Evolutionary conservation across 108 stramenopile species (phyloP).

Genomic region (Thalassiosira profunda): DNA sequence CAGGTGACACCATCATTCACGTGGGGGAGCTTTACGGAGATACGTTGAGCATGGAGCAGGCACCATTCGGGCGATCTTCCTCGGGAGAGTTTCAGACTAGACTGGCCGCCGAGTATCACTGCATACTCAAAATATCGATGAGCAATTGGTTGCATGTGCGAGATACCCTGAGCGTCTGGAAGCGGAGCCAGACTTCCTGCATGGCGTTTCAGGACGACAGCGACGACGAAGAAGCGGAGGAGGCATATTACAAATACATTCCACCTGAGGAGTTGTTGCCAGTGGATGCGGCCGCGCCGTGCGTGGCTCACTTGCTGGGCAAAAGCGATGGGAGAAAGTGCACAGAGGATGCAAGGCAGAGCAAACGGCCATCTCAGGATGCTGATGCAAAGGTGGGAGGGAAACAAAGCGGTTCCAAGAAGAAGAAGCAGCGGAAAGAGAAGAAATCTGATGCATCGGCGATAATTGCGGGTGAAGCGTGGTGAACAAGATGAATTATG

Average conservation of each 20-base stretch:
- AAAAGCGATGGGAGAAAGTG: not conserved
- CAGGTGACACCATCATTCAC: constrained; percentile 82
- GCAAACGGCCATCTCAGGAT: no score
- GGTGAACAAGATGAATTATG: constrained; percentile 13
- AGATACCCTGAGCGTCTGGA: constrained; percentile 88
- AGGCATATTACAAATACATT: constrained; percentile 77
- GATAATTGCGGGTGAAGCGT: constrained; percentile 29
- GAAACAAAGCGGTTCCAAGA: not conserved
- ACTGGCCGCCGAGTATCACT: constrained; percentile 84
- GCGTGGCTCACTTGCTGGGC: constrained; percentile 46
- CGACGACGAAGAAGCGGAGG: constrained; percentile 66
- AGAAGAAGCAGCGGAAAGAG: constrained; percentile 1
- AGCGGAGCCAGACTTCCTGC: constrained; percentile 70
- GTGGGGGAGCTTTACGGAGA: constrained; percentile 88
- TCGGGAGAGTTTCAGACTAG: constrained; percentile 79
- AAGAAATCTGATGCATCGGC: not conserved
- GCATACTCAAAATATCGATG: constrained; percentile 71
- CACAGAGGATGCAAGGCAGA: not conserved
- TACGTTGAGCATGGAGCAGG: constrained; percentile 73
- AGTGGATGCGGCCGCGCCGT: constrained; percentile 57
- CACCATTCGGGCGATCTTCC: constrained; percentile 89
- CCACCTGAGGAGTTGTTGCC: constrained; percentile 79
- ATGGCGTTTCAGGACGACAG: constrained; percentile 74
- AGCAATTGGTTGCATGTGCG: constrained; percentile 87
- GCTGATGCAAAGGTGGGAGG: not conserved